Evolutionary conservation across 306 rosid species (phyloP).

Genomic region (Quercus alba): DNA sequence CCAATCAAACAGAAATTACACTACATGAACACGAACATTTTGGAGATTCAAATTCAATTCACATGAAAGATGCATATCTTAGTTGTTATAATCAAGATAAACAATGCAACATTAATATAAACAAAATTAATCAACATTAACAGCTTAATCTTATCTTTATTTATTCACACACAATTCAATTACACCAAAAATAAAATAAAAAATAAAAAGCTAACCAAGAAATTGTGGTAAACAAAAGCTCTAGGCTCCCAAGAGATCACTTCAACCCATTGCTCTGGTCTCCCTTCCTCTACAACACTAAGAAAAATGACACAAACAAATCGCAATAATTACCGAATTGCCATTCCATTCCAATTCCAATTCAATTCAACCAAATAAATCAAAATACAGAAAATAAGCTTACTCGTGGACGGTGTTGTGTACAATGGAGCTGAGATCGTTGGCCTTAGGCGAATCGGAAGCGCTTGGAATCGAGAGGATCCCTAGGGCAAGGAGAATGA

Average conservation of each 20-base stretch:
- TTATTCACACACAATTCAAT: not conserved
- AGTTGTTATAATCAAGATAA: not conserved
- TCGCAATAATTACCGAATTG: not conserved
- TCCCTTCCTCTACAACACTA: slow-evolving; percentile 48
- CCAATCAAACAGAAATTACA: too few species aligned
- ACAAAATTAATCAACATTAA: not conserved
- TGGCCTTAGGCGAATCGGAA: slow-evolving; percentile 56
- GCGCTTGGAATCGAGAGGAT: slow-evolving; percentile 74
- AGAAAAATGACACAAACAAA: not conserved
- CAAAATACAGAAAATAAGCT: not conserved
- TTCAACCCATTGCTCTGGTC: slow-evolving; percentile 81
- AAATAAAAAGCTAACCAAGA: slow-evolving; percentile 50
- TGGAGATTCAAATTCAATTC: not conserved
- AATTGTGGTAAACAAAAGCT: slow-evolving; percentile 89
- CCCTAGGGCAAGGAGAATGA: slow-evolving; percentile 87
- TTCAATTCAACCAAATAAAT: too few species aligned
- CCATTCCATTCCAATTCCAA: too few species aligned
- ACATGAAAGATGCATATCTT: not conserved
- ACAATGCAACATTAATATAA: not conserved
- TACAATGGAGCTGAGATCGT: slow-evolving; percentile 83
- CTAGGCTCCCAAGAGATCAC: slow-evolving; percentile 96
- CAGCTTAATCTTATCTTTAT: not conserved
- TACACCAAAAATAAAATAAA: not conserved
- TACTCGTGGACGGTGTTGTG: slow-evolving; percentile 46
- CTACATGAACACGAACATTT: too few species aligned